Percentiles rank a stretch among this genome's conserved stretches.
Conservation (phyloP, 768 basidiomycete genomes). For the Pleurotus eryngii region DNA sequence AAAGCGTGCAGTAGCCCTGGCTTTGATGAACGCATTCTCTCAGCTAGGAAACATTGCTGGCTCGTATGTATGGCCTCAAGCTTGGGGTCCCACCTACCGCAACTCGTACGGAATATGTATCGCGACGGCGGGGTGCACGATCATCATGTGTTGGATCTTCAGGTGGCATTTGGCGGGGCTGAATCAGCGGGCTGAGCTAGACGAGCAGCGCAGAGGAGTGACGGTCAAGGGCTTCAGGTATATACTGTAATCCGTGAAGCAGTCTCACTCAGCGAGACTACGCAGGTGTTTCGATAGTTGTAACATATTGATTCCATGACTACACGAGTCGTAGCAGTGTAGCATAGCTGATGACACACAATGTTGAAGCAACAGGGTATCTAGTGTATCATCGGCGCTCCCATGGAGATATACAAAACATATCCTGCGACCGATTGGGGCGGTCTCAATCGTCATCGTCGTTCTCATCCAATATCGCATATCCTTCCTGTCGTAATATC, state of each 20-base stretch:
- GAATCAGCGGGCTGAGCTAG: conserved; percentile 36
- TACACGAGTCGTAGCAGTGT: not conserved
- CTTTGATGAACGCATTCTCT: conserved; percentile 75
- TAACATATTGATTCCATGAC: not conserved
- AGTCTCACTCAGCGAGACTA: not conserved
- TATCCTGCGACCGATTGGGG: not conserved
- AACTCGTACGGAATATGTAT: conserved; percentile 76
- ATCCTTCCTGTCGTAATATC: not conserved
- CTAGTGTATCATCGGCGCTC: conserved; percentile 1
- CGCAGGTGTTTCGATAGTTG: not conserved
- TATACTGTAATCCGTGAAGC: conserved; percentile 30
- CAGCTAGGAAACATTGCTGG: conserved; percentile 84
- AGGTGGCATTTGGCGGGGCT: conserved; percentile 37
- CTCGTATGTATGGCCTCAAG: conserved; percentile 68
- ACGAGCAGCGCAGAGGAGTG: conserved; percentile 31
- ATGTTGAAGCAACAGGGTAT: not conserved
- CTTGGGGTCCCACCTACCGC: conserved; percentile 70
- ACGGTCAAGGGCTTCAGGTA: conserved; percentile 41
- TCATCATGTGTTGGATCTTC: conserved; percentile 50
- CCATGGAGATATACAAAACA: not conserved
- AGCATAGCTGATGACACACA: not conserved
- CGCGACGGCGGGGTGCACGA: conserved; percentile 45
- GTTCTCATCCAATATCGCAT: not conserved
- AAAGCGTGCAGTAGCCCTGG: conserved; percentile 81
- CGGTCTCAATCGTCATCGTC: conserved; percentile 2